phyloP scores from a whole-genome alignment of 495 filamentous ascomycete genomes.

The Ramalina peruviana region DNA sequence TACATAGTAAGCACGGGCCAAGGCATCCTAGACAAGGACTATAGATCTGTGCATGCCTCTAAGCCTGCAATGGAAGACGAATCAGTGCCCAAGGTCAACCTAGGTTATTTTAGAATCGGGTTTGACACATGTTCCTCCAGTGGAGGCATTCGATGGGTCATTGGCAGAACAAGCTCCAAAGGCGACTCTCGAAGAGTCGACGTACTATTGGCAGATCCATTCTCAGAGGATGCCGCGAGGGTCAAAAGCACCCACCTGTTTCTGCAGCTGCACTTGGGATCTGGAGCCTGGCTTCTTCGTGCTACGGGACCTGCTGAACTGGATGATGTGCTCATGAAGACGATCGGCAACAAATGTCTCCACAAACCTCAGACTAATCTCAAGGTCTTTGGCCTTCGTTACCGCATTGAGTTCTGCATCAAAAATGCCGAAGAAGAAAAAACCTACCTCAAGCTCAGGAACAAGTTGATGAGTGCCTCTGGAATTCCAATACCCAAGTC shows the following conservation, averaged over 20 bases:
- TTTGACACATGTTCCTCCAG: not conserved
- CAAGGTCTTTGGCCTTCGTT: not conserved
- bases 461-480: not conserved
- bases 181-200: not conserved
- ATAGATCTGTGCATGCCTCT: no score
- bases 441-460: not conserved
- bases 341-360: not conserved
- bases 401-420: not conserved
- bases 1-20: not conserved
- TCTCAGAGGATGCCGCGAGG: no score
- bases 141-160: not conserved
- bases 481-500: not conserved
- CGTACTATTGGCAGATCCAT: not conserved
- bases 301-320: not conserved
- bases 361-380: not conserved
- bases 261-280: not conserved
- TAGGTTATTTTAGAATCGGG: not conserved
- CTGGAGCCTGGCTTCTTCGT: not conserved
- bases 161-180: not conserved
- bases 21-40: not conserved
- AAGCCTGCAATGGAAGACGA: not conserved
- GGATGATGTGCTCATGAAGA: not conserved
- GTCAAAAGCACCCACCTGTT: not conserved
- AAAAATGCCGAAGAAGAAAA: not conserved
- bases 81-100: not conserved